Conservation (phyloP, 139 green algal species). For the Micractinium conductrix region DNA sequence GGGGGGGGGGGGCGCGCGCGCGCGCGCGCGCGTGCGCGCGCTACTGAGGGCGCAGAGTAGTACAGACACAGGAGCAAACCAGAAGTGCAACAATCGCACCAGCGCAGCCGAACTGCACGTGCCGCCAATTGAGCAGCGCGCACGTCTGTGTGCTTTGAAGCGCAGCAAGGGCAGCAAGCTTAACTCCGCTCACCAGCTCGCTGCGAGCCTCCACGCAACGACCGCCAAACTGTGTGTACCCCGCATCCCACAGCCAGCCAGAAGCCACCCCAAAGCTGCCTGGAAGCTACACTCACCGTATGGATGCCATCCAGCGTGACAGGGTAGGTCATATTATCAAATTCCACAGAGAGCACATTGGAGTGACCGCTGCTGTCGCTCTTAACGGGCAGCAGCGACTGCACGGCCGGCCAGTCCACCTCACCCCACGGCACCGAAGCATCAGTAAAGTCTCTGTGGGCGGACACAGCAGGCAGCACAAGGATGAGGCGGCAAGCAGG, state of each 20-base stretch:
- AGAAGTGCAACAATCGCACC: no score
- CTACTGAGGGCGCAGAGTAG: background rate
- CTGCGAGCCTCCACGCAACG: no score
- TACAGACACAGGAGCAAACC: background rate
- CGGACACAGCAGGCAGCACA: background rate
- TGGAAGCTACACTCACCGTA: conserved; percentile 46
- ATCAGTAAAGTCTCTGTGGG: conserved; percentile 69
- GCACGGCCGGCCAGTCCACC: background rate
- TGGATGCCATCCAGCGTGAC: conserved; percentile 74
- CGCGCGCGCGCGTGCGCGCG: no score
- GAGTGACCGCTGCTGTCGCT: background rate
- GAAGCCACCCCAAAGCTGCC: background rate
- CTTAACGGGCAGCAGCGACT: conserved; percentile 1
- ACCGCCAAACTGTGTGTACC: no score
- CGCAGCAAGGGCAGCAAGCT: no score
- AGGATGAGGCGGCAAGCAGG: background rate
- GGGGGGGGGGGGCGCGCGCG: no score
- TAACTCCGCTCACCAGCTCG: no score
- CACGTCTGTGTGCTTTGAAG: no score
- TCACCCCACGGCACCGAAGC: conserved; percentile 55
- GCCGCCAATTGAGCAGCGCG: no score
- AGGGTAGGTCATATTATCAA: conserved; percentile 69
- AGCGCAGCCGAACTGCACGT: no score
- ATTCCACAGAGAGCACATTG: conserved; percentile 38
- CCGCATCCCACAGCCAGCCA: background rate